Base-by-base conservation (phyloP, 345 rosid genomes). In the Lagerstroemia speciosa region DNA sequence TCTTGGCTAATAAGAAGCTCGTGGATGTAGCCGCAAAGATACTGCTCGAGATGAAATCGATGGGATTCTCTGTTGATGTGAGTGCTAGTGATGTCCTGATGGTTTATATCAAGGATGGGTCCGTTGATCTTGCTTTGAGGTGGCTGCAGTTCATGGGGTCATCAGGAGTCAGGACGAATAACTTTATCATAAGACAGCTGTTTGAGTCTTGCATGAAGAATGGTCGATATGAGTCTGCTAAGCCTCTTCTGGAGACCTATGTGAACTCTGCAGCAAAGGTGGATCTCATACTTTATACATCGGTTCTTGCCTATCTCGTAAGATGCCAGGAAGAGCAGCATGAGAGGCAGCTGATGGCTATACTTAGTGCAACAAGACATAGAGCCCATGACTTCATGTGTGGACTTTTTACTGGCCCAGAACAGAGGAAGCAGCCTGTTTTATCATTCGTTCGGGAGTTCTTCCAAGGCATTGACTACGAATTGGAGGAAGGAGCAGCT, bases 81-180 rank as follows among this genome's bases (percentile, higher is more conserved):
- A 89, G 86, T 64, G 98, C 98, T 22, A 88, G 99, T 74, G 98
- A 95, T 77, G 92, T 95, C 79, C 74, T 94, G 67, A 91, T 94
- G 97, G 90, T 94, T 50, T 94, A 89, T 80, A 89, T 92, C 67
- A 92, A 90, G 79, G 93, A 94, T 74, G 98, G 98, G 63, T 88
- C 93, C 48, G 78, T 92, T 53, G 98, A 92, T 78, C 84, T 88
- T 57, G 97, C 99, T 65, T 78, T 94, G 79, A 88, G 87, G 70
- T 92, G 99, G 99, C 83, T 94, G 19, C 87, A 86, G 50, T 94
- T 94, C 82, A 91, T 91, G 95, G 98, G 91, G 63, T 91, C 98
- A 30, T 94, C 98, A 0, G 95, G 96, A 31, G 88, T 94, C 72
- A 83, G 87, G 77, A 91, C 98, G 55, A 94, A 91, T 72, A 91